Conservation (phyloP, 768 basidiomycete genomes). For the Collybia sp. region DNA sequence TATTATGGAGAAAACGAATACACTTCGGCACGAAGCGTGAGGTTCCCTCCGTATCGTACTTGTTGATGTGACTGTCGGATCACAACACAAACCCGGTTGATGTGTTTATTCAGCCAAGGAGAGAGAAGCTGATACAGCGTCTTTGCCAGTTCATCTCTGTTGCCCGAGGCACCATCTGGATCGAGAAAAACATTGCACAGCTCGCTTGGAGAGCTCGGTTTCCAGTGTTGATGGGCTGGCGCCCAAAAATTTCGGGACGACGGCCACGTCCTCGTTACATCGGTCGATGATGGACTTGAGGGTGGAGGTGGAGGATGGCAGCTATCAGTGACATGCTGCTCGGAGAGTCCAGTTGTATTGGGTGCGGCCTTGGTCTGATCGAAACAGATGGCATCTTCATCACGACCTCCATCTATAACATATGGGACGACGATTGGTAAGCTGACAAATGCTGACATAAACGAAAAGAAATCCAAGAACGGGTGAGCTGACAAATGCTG, state of each 20-base stretch:
- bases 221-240: too few relatives aligned
- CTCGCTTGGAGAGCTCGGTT: too few relatives aligned
- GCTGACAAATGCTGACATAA: too few relatives aligned
- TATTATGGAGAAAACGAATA: too few relatives aligned
- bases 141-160: conserved; percentile 93
- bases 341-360: too few relatives aligned
- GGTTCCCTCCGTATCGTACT: too few relatives aligned
- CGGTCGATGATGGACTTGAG: conserved; percentile 88
- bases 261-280: conserved; percentile 80
- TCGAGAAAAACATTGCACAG: conserved; percentile 97
- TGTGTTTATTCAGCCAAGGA: conserved; percentile 92
- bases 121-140: conserved; percentile 92
- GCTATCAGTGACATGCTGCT: conserved; percentile 93
- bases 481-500: too few relatives aligned
- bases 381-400: conserved; percentile 85
- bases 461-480: too few relatives aligned
- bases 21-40: conserved; percentile 61
- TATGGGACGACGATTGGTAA: too few relatives aligned
- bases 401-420: conserved; percentile 48
- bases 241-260: too few relatives aligned
- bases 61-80: conserved; percentile 82
- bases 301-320: conserved; percentile 91
- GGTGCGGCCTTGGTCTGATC: conserved; percentile 93
- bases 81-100: conserved; percentile 93
- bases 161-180: conserved; percentile 87